Evolutionary conservation across 208 protist genomes (phyloP), one percentile per base, ranked within the genome.

Genomic region (Acanthamoeba divionensis): DNA sequence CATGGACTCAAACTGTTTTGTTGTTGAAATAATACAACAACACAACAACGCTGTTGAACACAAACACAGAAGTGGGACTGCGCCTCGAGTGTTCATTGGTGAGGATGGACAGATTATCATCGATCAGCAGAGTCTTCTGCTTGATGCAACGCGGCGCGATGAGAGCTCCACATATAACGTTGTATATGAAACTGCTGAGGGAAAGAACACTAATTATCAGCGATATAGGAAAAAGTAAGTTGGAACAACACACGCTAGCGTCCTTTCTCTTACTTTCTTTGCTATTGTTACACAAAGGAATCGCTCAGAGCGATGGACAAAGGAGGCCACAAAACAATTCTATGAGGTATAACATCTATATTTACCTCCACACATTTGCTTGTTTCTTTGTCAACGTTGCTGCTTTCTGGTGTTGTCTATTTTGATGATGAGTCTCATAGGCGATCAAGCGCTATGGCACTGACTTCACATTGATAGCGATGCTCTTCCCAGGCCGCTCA

Each of bases 381-480:
- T 79, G 15, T 3, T 18, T 90, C 21, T 55, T 15, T 7, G 1
- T 86, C 75, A 29, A 18, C n/a, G n/a, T n/a, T n/a, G n/a, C n/a
- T 90, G 41, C 63, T 41, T 10, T 89, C 4, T 90, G 15, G 73
- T n/a, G 38, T n/a, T 77, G 24, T n/a, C n/a, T n/a, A 31, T 2
- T 83, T 18, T 73, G 26, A 24, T 86, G 38, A 47, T 26, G 2
- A 0, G 12, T 77, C 13, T 9, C 12, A 41, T 29, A 91, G 88
- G 88, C 88, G 38, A 41, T 91, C 29, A 54, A 48, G 6, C 38
- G 36, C 24, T 91, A 66, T 36, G 89, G 89, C 3, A 89, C 89
- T 7, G 89, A 91, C 50, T 91, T 91, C 66, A 89, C 60, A 15
- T 9, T 89, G 26, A 69, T 91, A 4, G 24, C n/a, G 82, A 13